phyloP scores from a whole-genome alignment of 768 basidiomycete species.

The Tylopilus sp. region DNA sequence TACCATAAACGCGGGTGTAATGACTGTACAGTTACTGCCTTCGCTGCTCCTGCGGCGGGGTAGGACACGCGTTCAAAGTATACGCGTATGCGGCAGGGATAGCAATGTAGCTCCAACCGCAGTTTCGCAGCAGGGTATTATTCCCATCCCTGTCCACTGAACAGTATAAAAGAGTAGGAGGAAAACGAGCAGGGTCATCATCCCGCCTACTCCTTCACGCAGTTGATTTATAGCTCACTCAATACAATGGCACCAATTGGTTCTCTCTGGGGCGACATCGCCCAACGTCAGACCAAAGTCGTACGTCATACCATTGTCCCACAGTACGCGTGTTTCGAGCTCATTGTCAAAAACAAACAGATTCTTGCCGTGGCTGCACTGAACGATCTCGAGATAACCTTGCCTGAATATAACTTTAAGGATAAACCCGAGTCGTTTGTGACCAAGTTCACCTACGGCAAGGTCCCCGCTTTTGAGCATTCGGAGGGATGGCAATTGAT shows the following conservation, averaged over 20 bases:
- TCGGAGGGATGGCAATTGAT: neutral
- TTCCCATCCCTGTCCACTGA: too few species aligned
- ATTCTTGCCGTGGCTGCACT: neutral
- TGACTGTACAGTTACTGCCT: too few species aligned
- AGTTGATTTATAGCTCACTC: neutral
- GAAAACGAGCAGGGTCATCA: neutral
- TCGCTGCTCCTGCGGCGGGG: too few species aligned
- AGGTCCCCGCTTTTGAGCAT: neutral
- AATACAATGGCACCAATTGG: neutral
- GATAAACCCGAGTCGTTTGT: neutral
- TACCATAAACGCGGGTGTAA: too few species aligned
- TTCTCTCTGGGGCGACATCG: neutral
- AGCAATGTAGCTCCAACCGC: too few species aligned
- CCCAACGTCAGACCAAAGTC: neutral
- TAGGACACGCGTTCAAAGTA: too few species aligned
- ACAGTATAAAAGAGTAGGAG: neutral
- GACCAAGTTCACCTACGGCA: neutral
- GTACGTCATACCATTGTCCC: neutral
- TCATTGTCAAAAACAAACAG: neutral
- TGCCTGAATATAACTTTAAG: neutral
- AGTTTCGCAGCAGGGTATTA: too few species aligned
- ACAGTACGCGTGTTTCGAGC: neutral
- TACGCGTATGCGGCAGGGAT: too few species aligned
- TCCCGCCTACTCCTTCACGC: neutral
- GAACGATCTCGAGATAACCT: neutral